Percentiles rank a stretch among this genome's conserved stretches.
Evolutionary conservation across 495 filamentous ascomycete species (phyloP).

Genomic region (Podospora pseudopauciseta): DNA sequence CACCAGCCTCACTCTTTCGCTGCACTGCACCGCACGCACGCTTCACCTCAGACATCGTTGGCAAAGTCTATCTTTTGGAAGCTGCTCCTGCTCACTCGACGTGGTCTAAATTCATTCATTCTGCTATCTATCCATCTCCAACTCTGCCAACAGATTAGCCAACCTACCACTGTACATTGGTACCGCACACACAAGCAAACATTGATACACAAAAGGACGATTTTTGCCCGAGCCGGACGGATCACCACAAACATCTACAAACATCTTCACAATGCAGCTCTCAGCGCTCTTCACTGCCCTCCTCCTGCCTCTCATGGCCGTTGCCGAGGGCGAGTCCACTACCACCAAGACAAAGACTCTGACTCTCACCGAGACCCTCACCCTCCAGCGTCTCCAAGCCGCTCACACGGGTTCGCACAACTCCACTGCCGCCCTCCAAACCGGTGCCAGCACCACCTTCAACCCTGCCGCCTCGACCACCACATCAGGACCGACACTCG

Average conservation of each 20-base stretch:
- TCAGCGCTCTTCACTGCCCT: slow-evolving; percentile 36
- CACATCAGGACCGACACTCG: slow-evolving; percentile 14
- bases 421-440: slow-evolving; percentile 23
- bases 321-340: slow-evolving; percentile 34
- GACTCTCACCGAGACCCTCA: slow-evolving; percentile 53
- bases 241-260: slow-evolving; percentile 6
- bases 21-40: slow-evolving; percentile 7
- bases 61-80: slow-evolving; percentile 49
- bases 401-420: slow-evolving; percentile 17
- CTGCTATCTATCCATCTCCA: neutral
- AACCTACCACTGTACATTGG: neutral
- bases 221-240: neutral
- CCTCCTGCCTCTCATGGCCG: slow-evolving; percentile 43
- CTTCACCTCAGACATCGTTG: slow-evolving; percentile 51
- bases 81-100: slow-evolving; percentile 40
- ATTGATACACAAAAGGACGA: neutral
- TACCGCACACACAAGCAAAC: neutral
- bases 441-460: slow-evolving; percentile 23
- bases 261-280: slow-evolving; percentile 29
- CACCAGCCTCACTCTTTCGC: slow-evolving; percentile 8
- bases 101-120: slow-evolving; percentile 23
- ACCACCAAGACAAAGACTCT: slow-evolving; percentile 47
- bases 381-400: slow-evolving; percentile 38
- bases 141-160: too few species aligned
- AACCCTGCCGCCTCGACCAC: slow-evolving; percentile 29